A percentile compares a stretch with the other conserved stretches of the same genome.
Conservation (phyloP, 2,329 filamentous ascomycete species). For the Fusarium luffae region DNA sequence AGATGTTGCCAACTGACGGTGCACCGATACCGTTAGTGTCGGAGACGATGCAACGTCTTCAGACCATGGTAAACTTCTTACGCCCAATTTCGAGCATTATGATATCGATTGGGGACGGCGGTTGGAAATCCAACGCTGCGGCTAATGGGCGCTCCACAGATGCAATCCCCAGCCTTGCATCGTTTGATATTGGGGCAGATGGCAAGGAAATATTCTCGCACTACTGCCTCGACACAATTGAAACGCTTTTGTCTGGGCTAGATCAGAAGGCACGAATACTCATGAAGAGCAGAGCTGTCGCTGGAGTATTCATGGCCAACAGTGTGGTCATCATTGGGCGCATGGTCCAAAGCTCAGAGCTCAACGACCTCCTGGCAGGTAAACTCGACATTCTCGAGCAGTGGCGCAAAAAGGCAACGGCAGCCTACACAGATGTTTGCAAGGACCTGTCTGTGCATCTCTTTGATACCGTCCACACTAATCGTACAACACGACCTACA, state of each 20-base stretch:
- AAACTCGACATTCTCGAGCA: conserved; percentile 76
- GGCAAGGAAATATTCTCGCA: conserved; percentile 88
- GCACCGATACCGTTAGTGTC: conserved; percentile 80
- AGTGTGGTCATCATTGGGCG: conserved; percentile 85
- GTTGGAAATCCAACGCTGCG: conserved; percentile 74
- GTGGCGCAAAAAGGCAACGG: conserved; percentile 88
- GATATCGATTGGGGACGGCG: conserved; percentile 90
- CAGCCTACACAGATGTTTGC: conserved; percentile 86
- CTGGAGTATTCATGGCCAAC: conserved; percentile 93
- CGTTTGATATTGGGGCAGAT: conserved; percentile 90
- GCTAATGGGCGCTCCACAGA: conserved; percentile 68
- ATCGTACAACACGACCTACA: conserved; percentile 75
- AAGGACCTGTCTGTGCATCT: conserved; percentile 86
- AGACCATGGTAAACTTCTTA: conserved; percentile 88
- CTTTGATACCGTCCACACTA: conserved; percentile 93
- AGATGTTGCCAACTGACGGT: conserved; percentile 80
- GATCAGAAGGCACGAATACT: conserved; percentile 78
- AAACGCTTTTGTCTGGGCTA: conserved; percentile 78
- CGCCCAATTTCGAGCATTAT: conserved; percentile 89
- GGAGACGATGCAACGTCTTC: conserved; percentile 86
- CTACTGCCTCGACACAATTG: conserved; percentile 90
- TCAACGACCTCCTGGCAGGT: conserved; percentile 75
- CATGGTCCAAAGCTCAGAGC: conserved; percentile 83
- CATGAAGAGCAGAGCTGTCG: conserved; percentile 79
- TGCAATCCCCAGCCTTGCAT: conserved; percentile 75